Evolutionary conservation across 306 rosid species (phyloP).

Genomic region (Ochetophila trinervis): DNA sequence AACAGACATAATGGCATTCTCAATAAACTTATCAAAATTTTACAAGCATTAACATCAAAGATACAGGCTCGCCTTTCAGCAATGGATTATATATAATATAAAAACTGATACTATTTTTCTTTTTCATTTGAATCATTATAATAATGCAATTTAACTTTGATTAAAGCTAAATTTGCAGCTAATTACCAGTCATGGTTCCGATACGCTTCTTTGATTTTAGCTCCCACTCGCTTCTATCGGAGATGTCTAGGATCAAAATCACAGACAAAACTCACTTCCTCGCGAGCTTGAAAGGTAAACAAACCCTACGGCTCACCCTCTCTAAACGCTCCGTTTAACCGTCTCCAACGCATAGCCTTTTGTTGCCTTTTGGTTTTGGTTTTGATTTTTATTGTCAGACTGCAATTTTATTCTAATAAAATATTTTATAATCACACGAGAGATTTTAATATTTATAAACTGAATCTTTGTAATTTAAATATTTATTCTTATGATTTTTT

Average conservation of each 20-base stretch:
- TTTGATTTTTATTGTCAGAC: neutral
- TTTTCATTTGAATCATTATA: neutral
- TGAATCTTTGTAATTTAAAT: no score
- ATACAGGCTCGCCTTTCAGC: no score
- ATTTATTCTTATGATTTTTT: no score
- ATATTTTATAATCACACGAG: no score
- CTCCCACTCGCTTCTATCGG: constrained; percentile 14
- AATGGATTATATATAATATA: neutral
- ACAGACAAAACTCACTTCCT: neutral
- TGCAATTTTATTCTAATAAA: no score
- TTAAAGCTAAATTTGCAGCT: neutral
- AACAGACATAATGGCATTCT: neutral
- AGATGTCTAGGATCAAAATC: constrained; percentile 11
- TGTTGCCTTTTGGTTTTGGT: neutral
- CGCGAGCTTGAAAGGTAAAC: neutral
- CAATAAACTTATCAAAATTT: neutral
- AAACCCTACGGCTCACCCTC: constrained; percentile 4
- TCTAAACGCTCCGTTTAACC: neutral
- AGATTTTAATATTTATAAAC: no score
- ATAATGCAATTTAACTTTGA: neutral
- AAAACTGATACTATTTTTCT: neutral
- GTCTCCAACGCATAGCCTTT: no score
- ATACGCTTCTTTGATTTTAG: constrained; percentile 12
- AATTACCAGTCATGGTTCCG: constrained; percentile 63
- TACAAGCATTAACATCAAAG: neutral